Conservation (phyloP, 2,329 filamentous ascomycete genomes). For the Colletotrichum salicis region DNA sequence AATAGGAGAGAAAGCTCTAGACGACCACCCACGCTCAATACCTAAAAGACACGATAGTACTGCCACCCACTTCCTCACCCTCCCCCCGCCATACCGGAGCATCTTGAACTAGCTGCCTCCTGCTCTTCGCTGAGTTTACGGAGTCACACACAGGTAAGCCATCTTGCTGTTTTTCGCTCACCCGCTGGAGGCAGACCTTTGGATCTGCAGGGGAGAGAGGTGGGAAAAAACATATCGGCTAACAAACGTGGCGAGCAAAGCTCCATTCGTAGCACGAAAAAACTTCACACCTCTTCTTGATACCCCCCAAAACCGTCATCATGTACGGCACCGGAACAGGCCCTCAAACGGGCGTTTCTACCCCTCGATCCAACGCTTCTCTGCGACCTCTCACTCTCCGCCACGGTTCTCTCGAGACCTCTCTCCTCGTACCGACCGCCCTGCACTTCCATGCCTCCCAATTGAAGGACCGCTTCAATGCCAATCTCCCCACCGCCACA, state of each 20-base stretch:
- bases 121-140: constrained; percentile 54
- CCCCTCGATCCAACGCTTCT: constrained; percentile 91
- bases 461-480: constrained; percentile 89
- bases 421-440: constrained; percentile 92
- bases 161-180: background rate
- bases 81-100: constrained; percentile 29
- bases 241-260: constrained; percentile 26
- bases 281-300: constrained; percentile 44
- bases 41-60: background rate
- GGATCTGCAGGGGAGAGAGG: background rate
- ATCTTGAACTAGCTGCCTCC: constrained; percentile 41
- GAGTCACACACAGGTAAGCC: constrained; percentile 41
- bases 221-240: constrained; percentile 9
- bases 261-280: constrained; percentile 29
- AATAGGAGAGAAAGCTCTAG: constrained; percentile 29
- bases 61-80: background rate
- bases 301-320: constrained; percentile 53
- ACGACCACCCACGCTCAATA: constrained; percentile 4
- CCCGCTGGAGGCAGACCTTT: background rate
- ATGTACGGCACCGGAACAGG: constrained; percentile 90
- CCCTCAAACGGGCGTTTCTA: constrained; percentile 95
- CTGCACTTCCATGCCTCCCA: constrained; percentile 97
- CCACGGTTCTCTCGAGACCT: constrained; percentile 96
- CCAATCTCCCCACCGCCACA: constrained; percentile 87
- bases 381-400: constrained; percentile 89